Conservation (phyloP, 2,329 filamentous ascomycete species). For the Seiridium unicorne region DNA sequence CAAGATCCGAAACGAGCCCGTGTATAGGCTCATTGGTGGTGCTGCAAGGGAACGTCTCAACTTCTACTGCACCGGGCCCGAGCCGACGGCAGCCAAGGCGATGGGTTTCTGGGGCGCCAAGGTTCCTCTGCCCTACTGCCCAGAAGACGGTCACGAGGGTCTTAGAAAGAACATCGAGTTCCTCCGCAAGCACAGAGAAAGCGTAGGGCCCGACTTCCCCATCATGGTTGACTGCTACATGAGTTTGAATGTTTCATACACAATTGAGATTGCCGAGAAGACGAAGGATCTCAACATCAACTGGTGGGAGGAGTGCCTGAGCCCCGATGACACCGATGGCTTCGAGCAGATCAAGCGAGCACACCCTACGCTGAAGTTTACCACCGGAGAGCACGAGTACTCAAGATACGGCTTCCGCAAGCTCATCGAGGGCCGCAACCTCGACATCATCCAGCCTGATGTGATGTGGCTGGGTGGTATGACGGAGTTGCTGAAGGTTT, state of each 20-base stretch:
- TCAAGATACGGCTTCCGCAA: constrained; percentile 94
- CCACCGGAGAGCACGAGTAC: constrained; percentile 94
- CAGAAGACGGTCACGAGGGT: constrained; percentile 80
- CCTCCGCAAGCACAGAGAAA: constrained; percentile 78
- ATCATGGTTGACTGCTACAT: constrained; percentile 98
- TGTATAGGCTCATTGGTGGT: constrained; percentile 91
- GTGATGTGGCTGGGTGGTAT: constrained; percentile 97
- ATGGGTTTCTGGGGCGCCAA: constrained; percentile 93
- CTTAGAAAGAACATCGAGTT: constrained; percentile 89
- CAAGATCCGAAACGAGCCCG: constrained; percentile 87
- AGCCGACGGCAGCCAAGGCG: constrained; percentile 73
- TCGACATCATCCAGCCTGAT: constrained; percentile 93
- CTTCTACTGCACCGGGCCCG: constrained; percentile 94
- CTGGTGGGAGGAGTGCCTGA: constrained; percentile 96
- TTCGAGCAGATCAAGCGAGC: constrained; percentile 88
- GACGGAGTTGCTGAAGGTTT: constrained; percentile 87
- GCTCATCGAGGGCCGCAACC: constrained; percentile 84
- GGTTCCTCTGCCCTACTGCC: constrained; percentile 84
- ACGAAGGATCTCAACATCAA: constrained; percentile 84
- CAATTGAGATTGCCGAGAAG: constrained; percentile 77
- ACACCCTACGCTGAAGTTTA: constrained; percentile 89
- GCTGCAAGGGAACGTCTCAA: constrained; percentile 79
- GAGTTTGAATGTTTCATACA: constrained; percentile 90
- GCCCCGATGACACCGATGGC: constrained; percentile 88
- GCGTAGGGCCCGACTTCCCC: constrained; percentile 85